Percentiles rank a stretch among this genome's conserved stretches.
Conservation (phyloP, 495 filamentous ascomycete species). For the Aspergillus affinis region DNA sequence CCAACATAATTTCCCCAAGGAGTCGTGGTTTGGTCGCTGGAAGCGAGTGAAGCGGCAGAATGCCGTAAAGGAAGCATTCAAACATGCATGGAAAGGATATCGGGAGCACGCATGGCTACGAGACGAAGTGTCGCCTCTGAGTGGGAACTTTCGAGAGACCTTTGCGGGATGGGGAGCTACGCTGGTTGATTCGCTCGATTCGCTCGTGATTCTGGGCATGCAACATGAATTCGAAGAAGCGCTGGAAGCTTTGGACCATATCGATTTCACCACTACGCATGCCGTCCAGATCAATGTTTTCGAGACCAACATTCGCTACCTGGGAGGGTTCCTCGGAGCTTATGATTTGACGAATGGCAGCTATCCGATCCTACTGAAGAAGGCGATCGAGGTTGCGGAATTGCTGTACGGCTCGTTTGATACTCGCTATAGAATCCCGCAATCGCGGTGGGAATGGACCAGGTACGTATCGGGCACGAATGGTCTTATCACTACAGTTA, state of each 20-base stretch:
- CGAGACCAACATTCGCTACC: conserved; percentile 85
- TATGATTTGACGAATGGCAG: conserved; percentile 76
- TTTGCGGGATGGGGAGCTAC: conserved; percentile 66
- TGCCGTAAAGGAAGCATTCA: conserved; percentile 68
- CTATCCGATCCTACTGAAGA: conserved; percentile 67
- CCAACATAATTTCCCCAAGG: conserved; percentile 51
- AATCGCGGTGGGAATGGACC: conserved; percentile 56
- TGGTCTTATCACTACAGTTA: background rate
- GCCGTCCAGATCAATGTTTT: conserved; percentile 70
- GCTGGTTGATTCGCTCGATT: conserved; percentile 61
- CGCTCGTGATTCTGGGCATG: conserved; percentile 62
- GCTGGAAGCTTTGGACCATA: conserved; percentile 49
- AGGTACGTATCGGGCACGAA: conserved; percentile 24
- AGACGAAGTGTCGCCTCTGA: conserved; percentile 73
- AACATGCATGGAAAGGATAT: conserved; percentile 74
- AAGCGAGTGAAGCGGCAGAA: conserved; percentile 44
- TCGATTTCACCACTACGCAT: conserved; percentile 54
- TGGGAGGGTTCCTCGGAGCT: conserved; percentile 79
- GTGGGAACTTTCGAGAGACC: conserved; percentile 47
- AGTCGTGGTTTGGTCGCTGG: conserved; percentile 36
- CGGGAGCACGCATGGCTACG: conserved; percentile 72
- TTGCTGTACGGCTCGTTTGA: conserved; percentile 91
- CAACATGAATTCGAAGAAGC: conserved; percentile 60
- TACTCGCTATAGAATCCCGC: conserved; percentile 91
- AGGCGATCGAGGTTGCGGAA: conserved; percentile 83